Evolutionary conservation across 2,329 filamentous ascomycete species (phyloP), one percentile per base, ranked within the genome.

Genomic region (Botrytis porri): DNA sequence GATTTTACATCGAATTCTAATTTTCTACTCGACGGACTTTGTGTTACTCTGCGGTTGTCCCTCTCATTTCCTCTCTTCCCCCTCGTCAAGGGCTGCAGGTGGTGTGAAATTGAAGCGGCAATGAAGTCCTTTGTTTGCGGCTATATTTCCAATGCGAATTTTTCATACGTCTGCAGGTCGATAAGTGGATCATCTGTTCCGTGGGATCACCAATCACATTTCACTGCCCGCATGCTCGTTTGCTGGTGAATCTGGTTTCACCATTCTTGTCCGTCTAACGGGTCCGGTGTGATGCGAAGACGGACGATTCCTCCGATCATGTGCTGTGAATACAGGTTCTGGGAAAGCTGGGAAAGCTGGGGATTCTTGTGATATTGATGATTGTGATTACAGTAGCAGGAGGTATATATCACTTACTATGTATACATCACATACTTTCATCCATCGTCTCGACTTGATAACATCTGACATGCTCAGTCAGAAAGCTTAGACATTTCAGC

Each of bases 101-200:
- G 1, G 20, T n/a, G 22, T 12, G 29, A n/a, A 37, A 57, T 57
- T 41, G 48, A 43, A 32, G 65, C 32, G 32, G 12, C 35, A 43
- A 43, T 35, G 51, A 45, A 35, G 54, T n/a, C 32, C 54, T 54
- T 69, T 41, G 48, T 69, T 32, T 69, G 51, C 54, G 54, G 39
- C 51, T 41, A 39, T 64, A 64, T 71, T 71, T 71, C 59, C 6
- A 57, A 64, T 51, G 45, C 43, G 69, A 64, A 71, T 65, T 65
- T 69, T 71, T 71, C 29, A 60, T 57, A 65, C 60, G 69, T 71
- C 69, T 71, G 59, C 59, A 65, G 69, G 64, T 67, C 48, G 45
- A 41, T 12, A 29, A 48, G 35, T 54, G 48, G 64, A 32, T 22
- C 5, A 29, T 9, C 22, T 14, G 32, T 41, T 29, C 32, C 12